A percentile compares a stretch with the other conserved stretches of the same genome.
These are phyloP conservation scores for Rhizoctonia solani DNA, from an alignment of 1,284 basidiomycete genomes.

Conservation along the genomic window DNA sequence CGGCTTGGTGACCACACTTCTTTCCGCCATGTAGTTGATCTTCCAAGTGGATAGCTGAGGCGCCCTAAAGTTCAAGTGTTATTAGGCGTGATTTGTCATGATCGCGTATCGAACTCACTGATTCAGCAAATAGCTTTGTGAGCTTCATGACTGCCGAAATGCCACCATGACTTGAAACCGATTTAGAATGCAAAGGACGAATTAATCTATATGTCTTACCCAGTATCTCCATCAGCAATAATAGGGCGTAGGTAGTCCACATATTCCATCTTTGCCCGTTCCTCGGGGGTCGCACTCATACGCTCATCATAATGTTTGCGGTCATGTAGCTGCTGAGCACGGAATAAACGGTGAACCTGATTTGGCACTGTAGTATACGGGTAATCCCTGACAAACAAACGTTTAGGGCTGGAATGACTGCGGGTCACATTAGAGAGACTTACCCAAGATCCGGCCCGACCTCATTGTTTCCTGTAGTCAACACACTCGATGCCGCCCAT, in stretches of 20 bases:
- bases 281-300: constrained; percentile 64
- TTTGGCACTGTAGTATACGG: constrained; percentile 95
- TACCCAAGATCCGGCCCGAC: constrained; percentile 97
- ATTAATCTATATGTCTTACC: no score
- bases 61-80: constrained; percentile 57
- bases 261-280: constrained; percentile 69
- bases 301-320: constrained; percentile 87
- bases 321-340: constrained; percentile 85
- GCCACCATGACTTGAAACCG: constrained; percentile 73
- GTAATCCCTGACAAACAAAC: constrained; percentile 59
- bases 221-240: constrained; percentile 93
- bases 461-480: constrained; percentile 91
- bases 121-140: constrained; percentile 90
- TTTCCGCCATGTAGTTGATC: constrained; percentile 92
- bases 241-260: constrained; percentile 92
- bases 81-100: neutral
- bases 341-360: constrained; percentile 84
- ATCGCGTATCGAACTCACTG: constrained; percentile 52
- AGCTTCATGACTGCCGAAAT: constrained; percentile 96
- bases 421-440: constrained; percentile 42
- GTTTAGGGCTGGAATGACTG: constrained; percentile 8
- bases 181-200: neutral
- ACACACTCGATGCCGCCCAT: constrained; percentile 87
- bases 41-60: constrained; percentile 87
- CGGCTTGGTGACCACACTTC: constrained; percentile 92